Evolutionary conservation across 2,329 filamentous ascomycete genomes (phyloP).

Genomic region (Monosporascus sp.): DNA sequence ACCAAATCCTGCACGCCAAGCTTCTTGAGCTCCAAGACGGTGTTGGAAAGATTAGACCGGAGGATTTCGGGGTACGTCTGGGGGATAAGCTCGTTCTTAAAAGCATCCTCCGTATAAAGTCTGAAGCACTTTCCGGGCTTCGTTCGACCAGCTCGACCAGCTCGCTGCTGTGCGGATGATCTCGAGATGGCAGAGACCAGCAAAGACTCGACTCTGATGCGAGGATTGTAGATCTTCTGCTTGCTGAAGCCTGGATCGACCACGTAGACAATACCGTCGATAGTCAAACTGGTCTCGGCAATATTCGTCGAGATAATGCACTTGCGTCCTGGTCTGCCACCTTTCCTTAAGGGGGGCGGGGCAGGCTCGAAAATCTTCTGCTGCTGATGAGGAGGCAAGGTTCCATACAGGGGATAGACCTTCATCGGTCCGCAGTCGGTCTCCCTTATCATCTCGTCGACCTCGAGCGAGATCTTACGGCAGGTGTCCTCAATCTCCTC

Average conservation of each 20-base stretch:
- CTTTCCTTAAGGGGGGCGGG: conserved; percentile 64
- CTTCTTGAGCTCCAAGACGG: conserved; percentile 95
- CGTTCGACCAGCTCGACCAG: conserved; percentile 98
- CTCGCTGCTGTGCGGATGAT: conserved; percentile 92
- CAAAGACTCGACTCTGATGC: conserved; percentile 91
- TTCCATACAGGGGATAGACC: conserved; percentile 91
- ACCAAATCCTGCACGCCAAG: conserved; percentile 92
- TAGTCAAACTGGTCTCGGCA: conserved; percentile 93
- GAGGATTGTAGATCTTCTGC: conserved; percentile 98
- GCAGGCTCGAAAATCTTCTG: conserved; percentile 93
- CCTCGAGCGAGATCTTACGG: conserved; percentile 84
- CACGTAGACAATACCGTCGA: conserved; percentile 97
- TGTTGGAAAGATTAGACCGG: conserved; percentile 89
- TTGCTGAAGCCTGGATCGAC: conserved; percentile 99
- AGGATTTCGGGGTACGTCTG: conserved; percentile 96
- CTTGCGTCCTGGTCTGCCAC: conserved; percentile 85
- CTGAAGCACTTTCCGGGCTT: conserved; percentile 97
- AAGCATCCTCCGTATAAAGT: conserved; percentile 89
- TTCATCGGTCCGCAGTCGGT: conserved; percentile 84
- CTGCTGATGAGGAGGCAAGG: conserved; percentile 85
- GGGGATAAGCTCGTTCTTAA: conserved; percentile 97
- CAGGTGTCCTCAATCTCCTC: conserved; percentile 98
- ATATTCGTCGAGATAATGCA: conserved; percentile 96
- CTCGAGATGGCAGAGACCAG: conserved; percentile 98
- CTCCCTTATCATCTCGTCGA: conserved; percentile 86